phyloP scores from a whole-genome alignment of 73 alveolate genomes.

The Tetrahymena elliotti region DNA sequence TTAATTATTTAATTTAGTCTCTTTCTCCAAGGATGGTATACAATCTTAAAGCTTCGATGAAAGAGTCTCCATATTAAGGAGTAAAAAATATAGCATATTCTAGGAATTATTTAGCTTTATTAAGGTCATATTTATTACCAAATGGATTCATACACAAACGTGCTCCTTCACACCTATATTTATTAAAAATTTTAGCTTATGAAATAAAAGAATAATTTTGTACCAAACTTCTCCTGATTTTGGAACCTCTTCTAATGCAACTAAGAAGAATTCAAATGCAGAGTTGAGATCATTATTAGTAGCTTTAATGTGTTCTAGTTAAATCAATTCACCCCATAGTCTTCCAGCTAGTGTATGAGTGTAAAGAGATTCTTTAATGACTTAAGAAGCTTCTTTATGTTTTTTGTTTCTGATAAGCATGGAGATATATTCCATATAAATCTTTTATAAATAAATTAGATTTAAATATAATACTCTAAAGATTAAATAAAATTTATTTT shows the following conservation, averaged over 20 bases:
- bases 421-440: slow-evolving; percentile 48
- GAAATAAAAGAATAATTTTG: background rate
- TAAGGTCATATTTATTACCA: slow-evolving; percentile 32
- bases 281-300: slow-evolving; percentile 6
- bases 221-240: slow-evolving; percentile 72
- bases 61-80: slow-evolving; percentile 70
- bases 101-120: slow-evolving; percentile 50
- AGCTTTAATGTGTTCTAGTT: slow-evolving; percentile 43
- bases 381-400: slow-evolving; percentile 30
- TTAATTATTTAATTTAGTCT: slow-evolving; percentile 27
- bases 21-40: slow-evolving; percentile 10
- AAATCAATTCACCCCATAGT: slow-evolving; percentile 60
- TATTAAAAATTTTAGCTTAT: background rate
- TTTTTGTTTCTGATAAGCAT: slow-evolving; percentile 48
- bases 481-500: too few relatives aligned
- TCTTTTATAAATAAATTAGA: background rate
- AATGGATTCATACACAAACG: slow-evolving; percentile 46
- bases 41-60: slow-evolving; percentile 46
- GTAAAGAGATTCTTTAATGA: slow-evolving; percentile 42
- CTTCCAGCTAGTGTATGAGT: slow-evolving; percentile 59
- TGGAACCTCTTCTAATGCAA: slow-evolving; percentile 51
- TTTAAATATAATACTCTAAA: background rate
- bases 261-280: slow-evolving; percentile 26
- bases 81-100: slow-evolving; percentile 63
- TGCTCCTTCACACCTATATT: slow-evolving; percentile 59